Evolutionary conservation across 495 filamentous ascomycete genomes (phyloP).

Genomic region (Letharia columbiana): DNA sequence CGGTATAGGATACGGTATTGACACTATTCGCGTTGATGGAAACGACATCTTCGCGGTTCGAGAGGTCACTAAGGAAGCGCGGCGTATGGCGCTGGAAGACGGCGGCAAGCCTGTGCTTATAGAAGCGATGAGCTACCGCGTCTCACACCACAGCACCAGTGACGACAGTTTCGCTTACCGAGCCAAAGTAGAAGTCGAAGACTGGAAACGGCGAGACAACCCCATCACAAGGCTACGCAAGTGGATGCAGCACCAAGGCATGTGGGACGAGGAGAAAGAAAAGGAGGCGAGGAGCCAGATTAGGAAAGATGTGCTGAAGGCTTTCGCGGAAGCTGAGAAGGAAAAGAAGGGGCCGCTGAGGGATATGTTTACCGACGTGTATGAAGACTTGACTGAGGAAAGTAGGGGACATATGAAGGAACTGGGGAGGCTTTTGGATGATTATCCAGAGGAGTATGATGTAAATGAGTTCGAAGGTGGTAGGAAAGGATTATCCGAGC

Average conservation of each 20-base stretch:
- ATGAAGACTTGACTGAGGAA: constrained; percentile 80
- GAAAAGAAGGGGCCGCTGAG: constrained; percentile 78
- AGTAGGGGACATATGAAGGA: constrained; percentile 67
- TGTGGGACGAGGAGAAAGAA: constrained; percentile 81
- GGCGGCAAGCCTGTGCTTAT: constrained; percentile 78
- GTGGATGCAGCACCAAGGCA: constrained; percentile 71
- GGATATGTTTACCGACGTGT: constrained; percentile 77
- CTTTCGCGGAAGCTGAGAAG: constrained; percentile 79
- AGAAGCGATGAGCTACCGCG: constrained; percentile 96
- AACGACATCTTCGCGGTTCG: constrained; percentile 95
- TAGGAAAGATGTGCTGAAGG: constrained; percentile 67
- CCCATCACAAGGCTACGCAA: constrained; percentile 86
- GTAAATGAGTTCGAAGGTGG: constrained; percentile 69
- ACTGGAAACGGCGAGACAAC: constrained; percentile 95
- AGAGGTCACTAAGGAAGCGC: constrained; percentile 70
- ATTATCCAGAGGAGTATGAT: constrained; percentile 93
- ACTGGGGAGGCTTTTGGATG: constrained; percentile 65
- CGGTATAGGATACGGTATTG: constrained; percentile 94
- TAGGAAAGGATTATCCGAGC: constrained; percentile 48
- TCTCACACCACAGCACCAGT: constrained; percentile 94
- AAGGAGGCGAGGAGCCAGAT: constrained; percentile 58
- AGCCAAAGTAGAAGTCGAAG: constrained; percentile 87
- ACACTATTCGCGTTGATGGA: constrained; percentile 91
- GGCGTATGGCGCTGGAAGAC: constrained; percentile 64
- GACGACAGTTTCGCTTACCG: constrained; percentile 97